Base-by-base conservation (phyloP, 176 grass and related monocot genomes). In the Elaeis guineensis region DNA sequence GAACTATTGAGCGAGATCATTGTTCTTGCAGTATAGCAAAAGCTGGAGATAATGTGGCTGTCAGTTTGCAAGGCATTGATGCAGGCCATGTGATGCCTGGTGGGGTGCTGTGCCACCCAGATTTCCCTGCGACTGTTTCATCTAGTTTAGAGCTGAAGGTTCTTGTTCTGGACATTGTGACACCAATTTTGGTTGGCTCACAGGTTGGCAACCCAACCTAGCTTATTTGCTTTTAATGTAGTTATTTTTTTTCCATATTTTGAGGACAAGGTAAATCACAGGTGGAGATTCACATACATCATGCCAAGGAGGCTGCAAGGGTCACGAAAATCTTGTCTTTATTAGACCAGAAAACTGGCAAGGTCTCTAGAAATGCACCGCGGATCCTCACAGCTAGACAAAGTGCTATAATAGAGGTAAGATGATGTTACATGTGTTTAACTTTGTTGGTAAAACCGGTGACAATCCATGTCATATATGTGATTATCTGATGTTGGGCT, bases 281-380 rank as follows among this genome's bases (percentile, higher is more conserved):
- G 90, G 76, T 95, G 51, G 92, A 96, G 78, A 52, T 96, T 16
- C 78, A 96, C 71, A 44, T 76, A 15, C 92, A 85, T 51, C 92
- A 90, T 9, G 69, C 83, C 12, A 90, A 87, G 75, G 69, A 71
- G 55, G 81, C 83, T 4, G 92, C 92, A 4, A 60, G 57, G 18
- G 17, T 96, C 53, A 72, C 72, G 5, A 90, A 70, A 72, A 79
- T 90, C 53, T 9, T 78, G 1, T 87, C 87, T 0, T 17, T 90
- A 35, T 17, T 96, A 63, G 80, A 96, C 67, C 87, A 77, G 62
- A 96, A 88, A 80, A 90, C 83, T 0, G 80, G 92, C 25, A 79
- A 85, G 61, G 65, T 72, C 15, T 53, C 25, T 4, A 80, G 82
- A 59, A 90, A 70, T 20, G 64, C 14, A 28, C 87, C 80, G 4